A percentile compares a stretch with the other conserved stretches of the same genome.
Conservation (phyloP, 768 basidiomycete species). For the Lactarius deliciosus region DNA sequence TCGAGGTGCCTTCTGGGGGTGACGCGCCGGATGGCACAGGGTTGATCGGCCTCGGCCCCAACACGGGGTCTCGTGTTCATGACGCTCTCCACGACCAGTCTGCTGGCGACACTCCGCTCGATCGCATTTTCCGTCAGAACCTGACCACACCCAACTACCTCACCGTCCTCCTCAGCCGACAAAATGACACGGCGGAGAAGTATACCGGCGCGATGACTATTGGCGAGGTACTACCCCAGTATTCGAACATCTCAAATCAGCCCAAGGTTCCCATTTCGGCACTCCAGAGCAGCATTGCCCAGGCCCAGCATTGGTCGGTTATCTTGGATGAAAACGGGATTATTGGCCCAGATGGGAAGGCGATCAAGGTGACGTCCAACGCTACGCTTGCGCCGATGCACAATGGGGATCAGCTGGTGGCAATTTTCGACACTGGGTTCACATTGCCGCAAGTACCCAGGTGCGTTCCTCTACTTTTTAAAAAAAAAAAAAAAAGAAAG, state of each 20-base stretch:
- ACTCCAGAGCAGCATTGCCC: slow-evolving; percentile 44
- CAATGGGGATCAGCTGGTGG: slow-evolving; percentile 58
- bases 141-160: slow-evolving; percentile 56
- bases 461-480: slow-evolving; percentile 34
- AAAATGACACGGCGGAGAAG: slow-evolving; percentile 48
- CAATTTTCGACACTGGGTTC: slow-evolving; percentile 69
- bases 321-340: slow-evolving; percentile 61
- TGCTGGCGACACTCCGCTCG: slow-evolving; percentile 53
- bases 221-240: slow-evolving; percentile 54
- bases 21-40: slow-evolving; percentile 39
- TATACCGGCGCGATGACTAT: slow-evolving; percentile 63
- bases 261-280: slow-evolving; percentile 50
- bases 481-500: neutral
- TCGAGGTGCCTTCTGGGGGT: slow-evolving; percentile 39
- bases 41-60: slow-evolving; percentile 60
- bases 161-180: slow-evolving; percentile 61
- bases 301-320: slow-evolving; percentile 64
- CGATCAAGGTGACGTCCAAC: slow-evolving; percentile 44
- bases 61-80: slow-evolving; percentile 49
- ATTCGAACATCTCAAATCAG: slow-evolving; percentile 48
- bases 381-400: slow-evolving; percentile 68
- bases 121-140: slow-evolving; percentile 63
- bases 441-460: slow-evolving; percentile 59
- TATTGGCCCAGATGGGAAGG: slow-evolving; percentile 57
- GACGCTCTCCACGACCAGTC: slow-evolving; percentile 34